Evolutionary conservation across 768 basidiomycete species (phyloP).

Genomic region (Pisolithus tinctorius): DNA sequence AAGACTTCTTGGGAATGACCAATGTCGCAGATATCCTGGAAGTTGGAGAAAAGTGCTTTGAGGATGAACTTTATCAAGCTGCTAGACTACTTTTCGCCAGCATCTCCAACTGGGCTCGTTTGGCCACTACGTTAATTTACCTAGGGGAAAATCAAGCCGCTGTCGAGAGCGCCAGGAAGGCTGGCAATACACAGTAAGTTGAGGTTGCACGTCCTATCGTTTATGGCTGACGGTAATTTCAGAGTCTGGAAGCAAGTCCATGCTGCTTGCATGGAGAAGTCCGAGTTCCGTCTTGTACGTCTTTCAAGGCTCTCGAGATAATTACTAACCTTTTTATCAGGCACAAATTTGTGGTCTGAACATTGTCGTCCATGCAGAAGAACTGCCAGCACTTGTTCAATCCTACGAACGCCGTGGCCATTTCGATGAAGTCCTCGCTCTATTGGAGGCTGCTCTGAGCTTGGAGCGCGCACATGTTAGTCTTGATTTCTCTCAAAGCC

Average conservation of each 20-base stretch:
- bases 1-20: conserved; percentile 97
- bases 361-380: conserved; percentile 93
- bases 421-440: conserved; percentile 88
- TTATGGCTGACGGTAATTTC: conserved; percentile 7
- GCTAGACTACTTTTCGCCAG: conserved; percentile 92
- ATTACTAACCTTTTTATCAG: conserved; percentile 26
- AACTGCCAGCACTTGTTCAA: conserved; percentile 64
- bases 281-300: conserved; percentile 83
- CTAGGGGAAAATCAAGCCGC: conserved; percentile 97
- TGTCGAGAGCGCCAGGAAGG: conserved; percentile 98
- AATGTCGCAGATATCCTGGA: conserved; percentile 96
- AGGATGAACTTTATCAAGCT: conserved; percentile 96
- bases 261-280: conserved; percentile 95
- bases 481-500: conserved; percentile 2
- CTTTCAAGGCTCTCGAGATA: not conserved
- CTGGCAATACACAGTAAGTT: conserved; percentile 93
- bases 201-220: not conserved
- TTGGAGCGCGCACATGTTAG: conserved; percentile 89
- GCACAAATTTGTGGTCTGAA: conserved; percentile 99
- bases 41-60: conserved; percentile 99
- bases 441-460: conserved; percentile 93
- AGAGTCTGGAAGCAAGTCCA: conserved; percentile 99
- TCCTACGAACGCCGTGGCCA: conserved; percentile 88
- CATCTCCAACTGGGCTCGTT: conserved; percentile 97
- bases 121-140: conserved; percentile 98